phyloP scores from a whole-genome alignment of 345 rosid genomes.

The Hibiscus trionum region DNA sequence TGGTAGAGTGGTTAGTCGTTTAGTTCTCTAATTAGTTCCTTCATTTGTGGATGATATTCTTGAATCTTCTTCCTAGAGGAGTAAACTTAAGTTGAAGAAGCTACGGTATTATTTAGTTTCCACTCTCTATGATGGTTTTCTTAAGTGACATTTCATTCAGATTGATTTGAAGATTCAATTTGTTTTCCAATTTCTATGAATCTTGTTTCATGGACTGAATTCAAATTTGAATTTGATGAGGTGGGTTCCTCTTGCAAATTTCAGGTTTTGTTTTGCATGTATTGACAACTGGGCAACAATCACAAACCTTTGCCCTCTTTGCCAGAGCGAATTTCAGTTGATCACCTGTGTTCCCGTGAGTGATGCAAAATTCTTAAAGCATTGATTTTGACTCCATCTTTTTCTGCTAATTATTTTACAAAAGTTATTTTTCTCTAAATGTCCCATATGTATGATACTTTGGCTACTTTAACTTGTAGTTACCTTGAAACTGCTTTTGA shows the following conservation, averaged over 20 bases:
- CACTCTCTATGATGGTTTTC: not conserved
- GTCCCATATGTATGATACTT: not conserved
- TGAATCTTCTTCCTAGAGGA: not conserved
- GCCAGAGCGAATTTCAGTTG: conserved; percentile 91
- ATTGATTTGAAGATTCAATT: not conserved
- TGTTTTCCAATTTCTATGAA: not conserved
- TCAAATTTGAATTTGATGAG: conserved; percentile 10
- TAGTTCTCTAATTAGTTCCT: not conserved
- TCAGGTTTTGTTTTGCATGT: conserved; percentile 98
- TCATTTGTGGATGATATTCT: not conserved
- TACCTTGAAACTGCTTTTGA: conserved; percentile 11
- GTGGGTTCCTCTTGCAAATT: conserved; percentile 17
- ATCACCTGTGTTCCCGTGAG: conserved; percentile 98
- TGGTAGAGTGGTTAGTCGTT: not conserved
- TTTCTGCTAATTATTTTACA: not conserved
- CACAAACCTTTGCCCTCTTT: conserved; percentile 94
- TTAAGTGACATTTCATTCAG: not conserved
- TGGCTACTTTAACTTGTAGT: conserved; percentile 7
- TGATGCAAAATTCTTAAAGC: conserved; percentile 7
- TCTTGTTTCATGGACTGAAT: not conserved
- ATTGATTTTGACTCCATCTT: not conserved
- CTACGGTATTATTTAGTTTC: too few species aligned
- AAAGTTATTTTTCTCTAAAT: not conserved
- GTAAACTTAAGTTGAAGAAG: not conserved
- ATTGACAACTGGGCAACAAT: conserved; percentile 98